Conservation (phyloP, 129 eudicot genomes). For the Centella asiatica region DNA sequence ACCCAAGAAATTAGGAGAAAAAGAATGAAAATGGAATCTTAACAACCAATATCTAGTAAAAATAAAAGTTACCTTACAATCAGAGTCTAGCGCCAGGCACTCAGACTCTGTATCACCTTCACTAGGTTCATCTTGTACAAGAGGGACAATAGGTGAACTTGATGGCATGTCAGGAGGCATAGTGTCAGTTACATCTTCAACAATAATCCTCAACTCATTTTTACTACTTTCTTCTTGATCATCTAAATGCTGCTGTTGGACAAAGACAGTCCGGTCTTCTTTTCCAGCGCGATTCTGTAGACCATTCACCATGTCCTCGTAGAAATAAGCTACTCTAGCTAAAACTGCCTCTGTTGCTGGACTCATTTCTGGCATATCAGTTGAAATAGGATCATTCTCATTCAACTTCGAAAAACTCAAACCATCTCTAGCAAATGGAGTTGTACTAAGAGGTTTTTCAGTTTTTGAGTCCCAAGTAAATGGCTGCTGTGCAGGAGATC, state of each 20-base stretch:
- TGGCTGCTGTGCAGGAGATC: too few relatives aligned
- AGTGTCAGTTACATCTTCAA: not conserved
- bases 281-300: not conserved
- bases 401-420: slow-evolving; percentile 12
- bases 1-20: not conserved
- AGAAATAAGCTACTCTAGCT: slow-evolving; percentile 14
- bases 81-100: not conserved
- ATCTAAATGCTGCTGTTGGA: too few relatives aligned
- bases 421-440: not conserved
- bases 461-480: too few relatives aligned
- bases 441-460: not conserved
- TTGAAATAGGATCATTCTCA: slow-evolving; percentile 6
- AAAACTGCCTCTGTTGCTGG: slow-evolving; percentile 14
- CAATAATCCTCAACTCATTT: not conserved
- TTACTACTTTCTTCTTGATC: too few relatives aligned
- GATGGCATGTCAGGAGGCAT: slow-evolving; percentile 4
- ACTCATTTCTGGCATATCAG: slow-evolving; percentile 19
- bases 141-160: not conserved
- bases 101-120: not conserved
- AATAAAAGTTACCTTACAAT: not conserved
- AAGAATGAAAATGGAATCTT: not conserved
- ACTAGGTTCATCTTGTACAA: slow-evolving; percentile 6
- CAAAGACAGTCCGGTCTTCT: too few relatives aligned
- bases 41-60: not conserved
- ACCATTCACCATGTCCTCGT: slow-evolving; percentile 12